Conservation (phyloP, 2,329 filamentous ascomycete species). For the Ophiostoma ulmi region DNA sequence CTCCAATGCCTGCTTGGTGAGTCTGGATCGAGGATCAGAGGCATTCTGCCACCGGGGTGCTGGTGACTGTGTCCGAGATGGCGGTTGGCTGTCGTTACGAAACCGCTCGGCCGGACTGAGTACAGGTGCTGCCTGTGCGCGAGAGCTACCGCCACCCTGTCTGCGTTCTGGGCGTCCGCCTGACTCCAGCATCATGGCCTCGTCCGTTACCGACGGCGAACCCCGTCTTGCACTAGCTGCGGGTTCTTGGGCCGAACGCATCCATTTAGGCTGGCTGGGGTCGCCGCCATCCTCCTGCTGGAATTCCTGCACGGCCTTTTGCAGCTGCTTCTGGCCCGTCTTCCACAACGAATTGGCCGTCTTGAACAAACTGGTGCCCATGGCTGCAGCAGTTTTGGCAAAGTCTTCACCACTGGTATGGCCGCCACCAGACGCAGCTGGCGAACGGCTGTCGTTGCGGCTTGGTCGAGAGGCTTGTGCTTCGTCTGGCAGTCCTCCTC, state of each 20-base stretch:
- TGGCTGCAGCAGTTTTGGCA: slow-evolving; percentile 71
- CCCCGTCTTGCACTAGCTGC: slow-evolving; percentile 33
- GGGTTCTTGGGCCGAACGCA: slow-evolving; percentile 63
- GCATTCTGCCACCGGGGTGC: slow-evolving; percentile 54
- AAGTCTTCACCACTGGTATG: slow-evolving; percentile 61
- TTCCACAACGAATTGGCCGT: slow-evolving; percentile 96
- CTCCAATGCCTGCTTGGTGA: slow-evolving; percentile 69
- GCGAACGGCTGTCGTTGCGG: slow-evolving; percentile 50
- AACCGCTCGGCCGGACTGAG: slow-evolving; percentile 34
- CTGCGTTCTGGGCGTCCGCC: slow-evolving; percentile 50
- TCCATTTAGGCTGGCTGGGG: slow-evolving; percentile 85
- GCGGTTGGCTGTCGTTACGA: slow-evolving; percentile 31
- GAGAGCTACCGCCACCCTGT: slow-evolving; percentile 5
- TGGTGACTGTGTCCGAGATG: slow-evolving; percentile 46
- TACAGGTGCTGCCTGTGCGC: slow-evolving; percentile 26
- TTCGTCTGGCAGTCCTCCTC: neutral
- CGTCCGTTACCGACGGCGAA: slow-evolving; percentile 49
- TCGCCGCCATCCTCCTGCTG: slow-evolving; percentile 65
- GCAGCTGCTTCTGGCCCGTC: slow-evolving; percentile 83
- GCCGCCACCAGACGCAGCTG: slow-evolving; percentile 37
- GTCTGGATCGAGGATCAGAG: slow-evolving; percentile 51
- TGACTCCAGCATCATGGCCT: slow-evolving; percentile 74
- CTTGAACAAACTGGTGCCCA: slow-evolving; percentile 82
- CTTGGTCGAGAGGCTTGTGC: slow-evolving; percentile 22
- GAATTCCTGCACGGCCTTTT: slow-evolving; percentile 87